Evolutionary conservation across 2,329 filamentous ascomycete species (phyloP).

Genomic region (Aureobasidium sp.): DNA sequence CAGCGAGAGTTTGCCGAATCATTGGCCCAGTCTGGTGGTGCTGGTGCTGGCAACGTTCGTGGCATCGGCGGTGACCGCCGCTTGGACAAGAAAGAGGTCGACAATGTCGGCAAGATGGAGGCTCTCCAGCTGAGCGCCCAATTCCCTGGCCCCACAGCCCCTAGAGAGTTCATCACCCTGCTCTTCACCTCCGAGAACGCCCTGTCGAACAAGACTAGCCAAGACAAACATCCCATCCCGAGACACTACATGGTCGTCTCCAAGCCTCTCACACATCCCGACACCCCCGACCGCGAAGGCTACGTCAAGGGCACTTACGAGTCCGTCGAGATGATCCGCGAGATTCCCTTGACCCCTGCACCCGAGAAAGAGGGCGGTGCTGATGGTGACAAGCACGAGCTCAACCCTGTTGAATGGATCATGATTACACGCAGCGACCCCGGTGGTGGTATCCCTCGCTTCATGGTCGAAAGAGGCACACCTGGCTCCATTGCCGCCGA

Average conservation of each 20-base stretch:
- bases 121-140: slow-evolving; percentile 83
- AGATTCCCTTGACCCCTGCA: slow-evolving; percentile 53
- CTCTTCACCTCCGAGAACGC: slow-evolving; percentile 57
- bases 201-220: slow-evolving; percentile 38
- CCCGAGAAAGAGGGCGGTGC: slow-evolving; percentile 14
- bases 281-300: slow-evolving; percentile 59
- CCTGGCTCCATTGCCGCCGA: slow-evolving; percentile 72
- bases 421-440: slow-evolving; percentile 89
- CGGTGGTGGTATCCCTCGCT: slow-evolving; percentile 77
- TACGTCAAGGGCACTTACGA: slow-evolving; percentile 83
- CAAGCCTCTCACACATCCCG: slow-evolving; percentile 70
- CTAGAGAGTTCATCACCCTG: slow-evolving; percentile 79
- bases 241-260: slow-evolving; percentile 82
- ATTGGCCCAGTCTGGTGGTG: slow-evolving; percentile 59
- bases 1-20: slow-evolving; percentile 73
- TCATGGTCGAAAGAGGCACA: slow-evolving; percentile 85
- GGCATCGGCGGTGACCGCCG: slow-evolving; percentile 76
- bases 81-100: slow-evolving; percentile 55
- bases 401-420: slow-evolving; percentile 74
- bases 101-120: slow-evolving; percentile 55
- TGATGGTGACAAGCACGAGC: slow-evolving; percentile 21
- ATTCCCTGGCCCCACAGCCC: slow-evolving; percentile 80
- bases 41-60: slow-evolving; percentile 66
- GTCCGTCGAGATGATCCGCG: slow-evolving; percentile 82
- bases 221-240: slow-evolving; percentile 33